Conservation (phyloP, 1,139 yeast species). For the Geotrichum klebahnii region DNA sequence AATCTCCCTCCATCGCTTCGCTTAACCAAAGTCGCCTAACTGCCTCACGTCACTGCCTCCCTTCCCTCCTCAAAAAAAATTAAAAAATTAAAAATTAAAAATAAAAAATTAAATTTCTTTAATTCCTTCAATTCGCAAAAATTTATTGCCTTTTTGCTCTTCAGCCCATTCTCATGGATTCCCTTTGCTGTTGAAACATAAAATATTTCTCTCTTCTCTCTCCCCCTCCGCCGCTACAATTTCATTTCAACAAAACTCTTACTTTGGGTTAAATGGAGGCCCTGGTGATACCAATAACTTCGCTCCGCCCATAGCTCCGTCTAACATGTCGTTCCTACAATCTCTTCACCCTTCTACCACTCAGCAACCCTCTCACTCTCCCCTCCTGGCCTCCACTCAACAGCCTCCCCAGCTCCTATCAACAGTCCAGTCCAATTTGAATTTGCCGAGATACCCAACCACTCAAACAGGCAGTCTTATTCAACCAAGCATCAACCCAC, state of each 20-base stretch:
- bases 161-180: no score
- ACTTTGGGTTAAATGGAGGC: background rate
- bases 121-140: no score
- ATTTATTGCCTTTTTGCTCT: no score
- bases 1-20: background rate
- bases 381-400: background rate
- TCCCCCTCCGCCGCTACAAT: background rate
- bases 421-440: slow-evolving; percentile 1
- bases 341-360: slow-evolving; percentile 6
- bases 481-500: slow-evolving; percentile 7
- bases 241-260: background rate
- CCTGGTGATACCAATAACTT: background rate
- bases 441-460: slow-evolving; percentile 7
- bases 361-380: slow-evolving; percentile 3
- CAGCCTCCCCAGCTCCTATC: slow-evolving; percentile 5
- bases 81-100: no score
- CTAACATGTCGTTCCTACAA: slow-evolving; percentile 10
- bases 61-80: no score
- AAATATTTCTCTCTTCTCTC: background rate
- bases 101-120: no score
- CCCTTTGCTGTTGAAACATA: background rate
- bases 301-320: background rate
- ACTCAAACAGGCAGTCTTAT: background rate
- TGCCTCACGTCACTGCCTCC: no score
- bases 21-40: no score